Evolutionary conservation across 2,329 filamentous ascomycete genomes (phyloP).

Genomic region (Plectosphaerella plurivora): DNA sequence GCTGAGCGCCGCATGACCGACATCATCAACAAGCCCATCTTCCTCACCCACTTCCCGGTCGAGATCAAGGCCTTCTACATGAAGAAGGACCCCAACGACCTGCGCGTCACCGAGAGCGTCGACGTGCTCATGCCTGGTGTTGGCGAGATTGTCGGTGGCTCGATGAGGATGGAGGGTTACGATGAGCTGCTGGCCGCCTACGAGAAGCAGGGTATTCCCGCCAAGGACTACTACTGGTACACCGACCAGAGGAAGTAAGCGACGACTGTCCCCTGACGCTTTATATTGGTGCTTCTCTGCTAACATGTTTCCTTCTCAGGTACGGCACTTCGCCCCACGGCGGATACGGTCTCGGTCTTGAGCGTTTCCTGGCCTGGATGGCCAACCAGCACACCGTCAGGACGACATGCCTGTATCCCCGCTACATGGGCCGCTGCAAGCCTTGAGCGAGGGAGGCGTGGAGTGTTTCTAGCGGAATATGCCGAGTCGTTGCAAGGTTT

Average conservation of each 20-base stretch:
- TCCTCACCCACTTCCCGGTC: slow-evolving; percentile 93
- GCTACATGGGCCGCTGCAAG: slow-evolving; percentile 78
- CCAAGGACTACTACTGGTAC: slow-evolving; percentile 95
- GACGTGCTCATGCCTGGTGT: slow-evolving; percentile 87
- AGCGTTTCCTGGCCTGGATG: slow-evolving; percentile 66
- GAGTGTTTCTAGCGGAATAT: background rate
- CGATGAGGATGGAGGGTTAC: slow-evolving; percentile 91
- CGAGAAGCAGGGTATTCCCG: slow-evolving; percentile 78
- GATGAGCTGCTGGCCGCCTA: slow-evolving; percentile 88
- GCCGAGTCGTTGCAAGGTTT: background rate
- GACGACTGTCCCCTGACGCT: slow-evolving; percentile 2
- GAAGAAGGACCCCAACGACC: slow-evolving; percentile 78
- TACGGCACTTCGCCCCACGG: slow-evolving; percentile 91
- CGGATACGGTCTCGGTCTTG: slow-evolving; percentile 87
- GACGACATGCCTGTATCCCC: slow-evolving; percentile 69
- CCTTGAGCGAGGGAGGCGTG: slow-evolving; percentile 44
- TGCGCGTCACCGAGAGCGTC: slow-evolving; percentile 85
- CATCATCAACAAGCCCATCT: slow-evolving; percentile 89
- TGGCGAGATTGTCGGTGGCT: slow-evolving; percentile 93
- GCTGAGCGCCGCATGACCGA: slow-evolving; percentile 97
- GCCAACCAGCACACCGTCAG: slow-evolving; percentile 61
- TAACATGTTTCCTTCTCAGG: slow-evolving; percentile 33
- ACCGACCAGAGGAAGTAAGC: slow-evolving; percentile 92
- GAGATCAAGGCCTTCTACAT: slow-evolving; percentile 99
- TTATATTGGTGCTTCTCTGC: background rate